These are phyloP conservation scores for Pythium insidiosum DNA, from an alignment of 352 stramenopile species.

Conservation along the genomic window DNA sequence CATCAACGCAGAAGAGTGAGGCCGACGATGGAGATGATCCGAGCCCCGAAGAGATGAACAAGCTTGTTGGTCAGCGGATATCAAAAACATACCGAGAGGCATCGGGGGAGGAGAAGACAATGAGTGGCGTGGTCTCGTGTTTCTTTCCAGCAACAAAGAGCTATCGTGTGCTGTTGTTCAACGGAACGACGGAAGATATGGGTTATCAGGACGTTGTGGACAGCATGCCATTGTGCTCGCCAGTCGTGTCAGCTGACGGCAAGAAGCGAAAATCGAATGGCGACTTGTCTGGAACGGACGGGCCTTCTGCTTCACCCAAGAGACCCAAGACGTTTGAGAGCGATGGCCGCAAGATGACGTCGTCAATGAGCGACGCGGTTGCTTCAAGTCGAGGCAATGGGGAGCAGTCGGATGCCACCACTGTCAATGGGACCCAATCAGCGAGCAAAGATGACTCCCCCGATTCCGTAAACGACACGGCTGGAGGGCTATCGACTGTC, in stretches of 20 bases:
- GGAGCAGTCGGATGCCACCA: too few species aligned
- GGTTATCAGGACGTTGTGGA: slow-evolving; percentile 50
- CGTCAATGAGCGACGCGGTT: too few species aligned
- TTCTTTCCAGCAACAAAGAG: slow-evolving; percentile 76
- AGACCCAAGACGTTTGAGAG: background rate
- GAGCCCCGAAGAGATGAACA: slow-evolving; percentile 26
- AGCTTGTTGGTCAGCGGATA: slow-evolving; percentile 37
- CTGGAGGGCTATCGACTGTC: too few species aligned
- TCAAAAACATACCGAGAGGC: slow-evolving; percentile 23
- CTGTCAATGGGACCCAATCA: background rate
- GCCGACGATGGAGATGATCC: slow-evolving; percentile 11
- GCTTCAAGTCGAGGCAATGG: too few species aligned
- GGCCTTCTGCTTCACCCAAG: background rate
- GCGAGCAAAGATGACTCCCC: too few species aligned
- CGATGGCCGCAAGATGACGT: too few species aligned
- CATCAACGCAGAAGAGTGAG: slow-evolving; percentile 7
- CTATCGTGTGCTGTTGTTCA: slow-evolving; percentile 59
- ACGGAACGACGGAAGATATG: slow-evolving; percentile 47
- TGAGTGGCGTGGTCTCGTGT: slow-evolving; percentile 45
- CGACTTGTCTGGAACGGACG: too few species aligned
- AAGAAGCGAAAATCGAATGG: slow-evolving; percentile 49
- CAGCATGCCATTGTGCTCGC: slow-evolving; percentile 30
- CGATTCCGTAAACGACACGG: too few species aligned
- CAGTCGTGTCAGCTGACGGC: slow-evolving; percentile 9
- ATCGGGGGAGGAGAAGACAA: slow-evolving; percentile 13